These are phyloP conservation scores for Fremontodendron californicum DNA, from an alignment of 345 rosid species.

Conservation along the genomic window DNA sequence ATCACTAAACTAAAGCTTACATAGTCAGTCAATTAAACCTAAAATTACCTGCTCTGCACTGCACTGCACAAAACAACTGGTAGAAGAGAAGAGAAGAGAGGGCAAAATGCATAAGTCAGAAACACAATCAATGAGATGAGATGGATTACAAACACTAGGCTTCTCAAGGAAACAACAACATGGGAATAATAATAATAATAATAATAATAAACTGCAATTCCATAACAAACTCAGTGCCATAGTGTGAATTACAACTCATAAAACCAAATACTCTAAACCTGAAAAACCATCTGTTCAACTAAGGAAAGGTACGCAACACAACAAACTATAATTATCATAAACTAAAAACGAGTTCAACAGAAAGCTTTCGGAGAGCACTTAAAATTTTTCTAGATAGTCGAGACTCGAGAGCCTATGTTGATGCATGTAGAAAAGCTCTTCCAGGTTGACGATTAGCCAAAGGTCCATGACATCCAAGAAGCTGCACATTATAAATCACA, in stretches of 20 bases:
- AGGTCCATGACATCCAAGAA: constrained; percentile 34
- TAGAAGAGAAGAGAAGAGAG: too few species aligned
- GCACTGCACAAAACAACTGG: neutral
- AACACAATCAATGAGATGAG: neutral
- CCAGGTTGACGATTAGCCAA: constrained; percentile 40
- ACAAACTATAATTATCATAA: neutral
- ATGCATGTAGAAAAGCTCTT: constrained; percentile 34
- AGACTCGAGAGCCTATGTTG: neutral
- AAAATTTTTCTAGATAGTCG: neutral
- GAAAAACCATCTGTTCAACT: neutral
- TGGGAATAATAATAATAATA: neutral
- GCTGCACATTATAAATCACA: constrained; percentile 19
- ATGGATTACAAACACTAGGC: neutral
- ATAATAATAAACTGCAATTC: neutral
- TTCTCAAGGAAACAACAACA: neutral
- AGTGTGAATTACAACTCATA: neutral
- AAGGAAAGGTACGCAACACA: neutral
- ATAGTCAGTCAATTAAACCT: too few species aligned
- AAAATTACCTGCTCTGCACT: neutral
- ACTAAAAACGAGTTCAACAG: neutral
- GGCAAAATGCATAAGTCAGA: neutral
- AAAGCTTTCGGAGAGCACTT: neutral
- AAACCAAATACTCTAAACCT: neutral
- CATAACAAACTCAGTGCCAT: neutral
- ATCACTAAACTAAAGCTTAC: neutral